Evolutionary conservation across 495 filamentous ascomycete genomes (phyloP).

Genomic region (Bacidia gigantensis): DNA sequence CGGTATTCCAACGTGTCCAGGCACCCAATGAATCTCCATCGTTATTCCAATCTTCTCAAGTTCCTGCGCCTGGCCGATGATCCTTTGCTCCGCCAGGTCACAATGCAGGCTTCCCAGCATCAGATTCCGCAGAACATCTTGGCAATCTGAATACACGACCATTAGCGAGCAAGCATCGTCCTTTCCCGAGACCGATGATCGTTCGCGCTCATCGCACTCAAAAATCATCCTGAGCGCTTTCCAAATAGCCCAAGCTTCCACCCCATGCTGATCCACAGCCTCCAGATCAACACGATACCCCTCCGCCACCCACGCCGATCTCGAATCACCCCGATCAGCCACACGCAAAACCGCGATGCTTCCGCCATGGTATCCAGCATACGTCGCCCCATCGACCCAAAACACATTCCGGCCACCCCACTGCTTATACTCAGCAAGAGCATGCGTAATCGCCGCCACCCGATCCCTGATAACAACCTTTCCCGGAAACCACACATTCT

Average conservation of each 20-base stretch:
- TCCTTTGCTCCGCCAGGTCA: not conserved
- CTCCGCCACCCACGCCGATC: slow-evolving; percentile 5
- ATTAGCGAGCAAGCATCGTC: slow-evolving; percentile 6
- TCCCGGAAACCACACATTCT: not conserved
- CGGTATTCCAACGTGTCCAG: slow-evolving; percentile 6
- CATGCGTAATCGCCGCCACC: slow-evolving; percentile 6
- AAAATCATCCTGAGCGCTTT: slow-evolving; percentile 6
- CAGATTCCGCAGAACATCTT: not conserved
- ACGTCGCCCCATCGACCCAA: slow-evolving; percentile 1
- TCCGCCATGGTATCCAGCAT: not conserved
- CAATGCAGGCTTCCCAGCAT: not conserved
- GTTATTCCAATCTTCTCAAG: not conserved
- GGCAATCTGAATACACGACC: slow-evolving; percentile 4
- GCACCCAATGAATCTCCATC: slow-evolving; percentile 4
- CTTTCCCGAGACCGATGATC: not conserved
- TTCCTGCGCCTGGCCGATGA: slow-evolving; percentile 2
- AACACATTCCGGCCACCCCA: slow-evolving; percentile 4
- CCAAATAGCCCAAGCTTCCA: slow-evolving; percentile 8
- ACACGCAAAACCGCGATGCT: slow-evolving; percentile 5
- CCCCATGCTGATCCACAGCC: not conserved
- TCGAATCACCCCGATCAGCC: slow-evolving; percentile 3
- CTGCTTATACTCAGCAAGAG: slow-evolving; percentile 8
- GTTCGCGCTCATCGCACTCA: not conserved
- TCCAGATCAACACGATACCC: slow-evolving; percentile 5
- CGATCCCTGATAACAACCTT: slow-evolving; percentile 5